A percentile compares a stretch with the other conserved stretches of the same genome.
Conservation (phyloP, 129 eudicot genomes). For the Smallanthus sonchifolius region DNA sequence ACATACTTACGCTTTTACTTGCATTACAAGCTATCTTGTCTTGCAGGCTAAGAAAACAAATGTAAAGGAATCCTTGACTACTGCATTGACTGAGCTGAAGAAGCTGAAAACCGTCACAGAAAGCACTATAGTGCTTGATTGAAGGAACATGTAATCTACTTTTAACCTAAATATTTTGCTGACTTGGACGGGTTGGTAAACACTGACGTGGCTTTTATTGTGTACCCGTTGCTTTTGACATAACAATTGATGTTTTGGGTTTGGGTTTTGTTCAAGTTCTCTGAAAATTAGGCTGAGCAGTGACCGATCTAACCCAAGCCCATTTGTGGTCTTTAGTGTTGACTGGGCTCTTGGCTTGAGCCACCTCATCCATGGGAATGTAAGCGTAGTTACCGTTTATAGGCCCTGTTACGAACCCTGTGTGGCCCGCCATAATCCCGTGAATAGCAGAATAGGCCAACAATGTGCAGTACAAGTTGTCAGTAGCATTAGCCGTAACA, state of each 20-base stretch:
- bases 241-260: constrained; percentile 5
- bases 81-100: constrained; percentile 50
- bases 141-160: constrained; percentile 19
- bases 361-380: constrained; percentile 73
- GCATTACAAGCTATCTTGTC: not conserved
- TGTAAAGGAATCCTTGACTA: constrained; percentile 49
- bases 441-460: constrained; percentile 78
- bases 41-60: constrained; percentile 52
- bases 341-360: constrained; percentile 51
- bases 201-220: constrained; percentile 21
- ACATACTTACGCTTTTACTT: not conserved
- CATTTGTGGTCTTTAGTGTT: constrained; percentile 63
- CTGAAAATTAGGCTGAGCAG: constrained; percentile 70
- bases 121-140: constrained; percentile 28
- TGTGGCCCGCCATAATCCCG: constrained; percentile 83
- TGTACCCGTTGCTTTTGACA: constrained; percentile 13
- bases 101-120: constrained; percentile 35
- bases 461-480: constrained; percentile 71
- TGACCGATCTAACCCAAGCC: constrained; percentile 79
- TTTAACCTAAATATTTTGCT: not conserved
- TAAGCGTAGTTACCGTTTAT: constrained; percentile 74
- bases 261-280: constrained; percentile 7
- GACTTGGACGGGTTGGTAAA: not conserved
- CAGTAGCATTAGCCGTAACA: constrained; percentile 74
- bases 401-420: constrained; percentile 74